Base-by-base conservation (phyloP, 163 green algal genomes). In the Prototheca wickerhamii region DNA sequence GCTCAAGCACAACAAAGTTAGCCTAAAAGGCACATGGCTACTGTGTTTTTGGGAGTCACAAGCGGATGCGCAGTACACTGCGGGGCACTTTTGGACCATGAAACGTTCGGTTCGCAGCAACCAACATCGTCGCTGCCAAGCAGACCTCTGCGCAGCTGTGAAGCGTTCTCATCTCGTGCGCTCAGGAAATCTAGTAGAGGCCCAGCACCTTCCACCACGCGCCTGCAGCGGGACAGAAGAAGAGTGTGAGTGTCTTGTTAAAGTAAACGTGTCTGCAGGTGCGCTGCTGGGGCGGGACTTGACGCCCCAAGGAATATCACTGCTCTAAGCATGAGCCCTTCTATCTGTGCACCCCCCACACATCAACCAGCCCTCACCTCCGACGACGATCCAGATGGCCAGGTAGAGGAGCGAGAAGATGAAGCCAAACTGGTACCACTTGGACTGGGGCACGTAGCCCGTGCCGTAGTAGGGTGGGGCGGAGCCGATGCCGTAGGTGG, bases 401-500 rank as follows among this genome's bases (percentile, higher is more conserved):
- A 99, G 68, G 77, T 98, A 96, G 71, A 96, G 86, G 18, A 98
- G 32, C 40, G 83, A 95, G 76, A 95, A 78, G 56, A 97, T 82
- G 73, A 93, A 90, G 40, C 93, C 93, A 17, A 91, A 77, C 67
- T 88, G 81, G 76, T 94, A 95, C 92, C 92, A 98, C 67, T 89
- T 89, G 65, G 76, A 70, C 74, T 97, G 88, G 18, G 83, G 67
- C 32, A 96, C 91, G 73, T 97, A 98, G 31, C 90, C 89, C 21
- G 90, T 81, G 37, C 88, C 90, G 73, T 95, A 98, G 84, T 95
- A 98, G 37, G 91, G 89, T 17, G 94, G 94, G 4, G 89, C 94
- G 3, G 87, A 96, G 53, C 94, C 94, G 70, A 99, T 99, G 77
- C 94, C 94, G 71, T 98, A 99, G 33, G 93, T 96, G 61, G 93